Conservation (phyloP, 768 basidiomycete species). For the Suillus occidentalis region DNA sequence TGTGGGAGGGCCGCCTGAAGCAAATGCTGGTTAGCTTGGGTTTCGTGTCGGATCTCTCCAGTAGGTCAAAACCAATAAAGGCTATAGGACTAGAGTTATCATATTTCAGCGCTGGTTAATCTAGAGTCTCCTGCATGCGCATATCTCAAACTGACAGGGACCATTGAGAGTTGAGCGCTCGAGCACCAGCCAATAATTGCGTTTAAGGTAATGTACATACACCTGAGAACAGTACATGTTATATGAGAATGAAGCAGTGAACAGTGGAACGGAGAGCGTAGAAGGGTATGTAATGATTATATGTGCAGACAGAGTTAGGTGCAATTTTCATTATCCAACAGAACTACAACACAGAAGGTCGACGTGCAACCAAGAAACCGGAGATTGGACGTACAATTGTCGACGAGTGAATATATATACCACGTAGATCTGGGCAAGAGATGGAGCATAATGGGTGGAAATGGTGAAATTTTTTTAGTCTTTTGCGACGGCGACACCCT, state of each 20-base stretch:
- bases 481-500: constrained; percentile 25
- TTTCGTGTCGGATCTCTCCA: constrained; percentile 87
- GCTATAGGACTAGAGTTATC: constrained; percentile 91
- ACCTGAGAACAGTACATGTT: constrained; percentile 20
- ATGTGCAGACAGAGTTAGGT: constrained; percentile 16
- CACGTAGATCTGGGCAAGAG: constrained; percentile 14
- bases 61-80: constrained; percentile 82
- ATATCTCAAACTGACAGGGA: constrained; percentile 1
- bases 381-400: constrained; percentile 6
- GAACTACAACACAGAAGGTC: constrained; percentile 1
- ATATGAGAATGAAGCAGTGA: constrained; percentile 13
- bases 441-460: constrained; percentile 16
- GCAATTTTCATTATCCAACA: constrained; percentile 19
- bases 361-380: constrained; percentile 8
- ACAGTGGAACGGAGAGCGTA: constrained; percentile 13
- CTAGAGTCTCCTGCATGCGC: no score
- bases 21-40: constrained; percentile 90
- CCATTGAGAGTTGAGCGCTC: not conserved
- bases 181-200: constrained; percentile 16
- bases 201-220: constrained; percentile 23
- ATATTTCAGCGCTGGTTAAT: constrained; percentile 73
- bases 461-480: constrained; percentile 23
- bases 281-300: constrained; percentile 22
- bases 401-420: constrained; percentile 12
- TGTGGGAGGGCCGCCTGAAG: constrained; percentile 92